Base-by-base conservation (phyloP, 768 basidiomycete species). In the Tricholoma bakamatsutake region DNA sequence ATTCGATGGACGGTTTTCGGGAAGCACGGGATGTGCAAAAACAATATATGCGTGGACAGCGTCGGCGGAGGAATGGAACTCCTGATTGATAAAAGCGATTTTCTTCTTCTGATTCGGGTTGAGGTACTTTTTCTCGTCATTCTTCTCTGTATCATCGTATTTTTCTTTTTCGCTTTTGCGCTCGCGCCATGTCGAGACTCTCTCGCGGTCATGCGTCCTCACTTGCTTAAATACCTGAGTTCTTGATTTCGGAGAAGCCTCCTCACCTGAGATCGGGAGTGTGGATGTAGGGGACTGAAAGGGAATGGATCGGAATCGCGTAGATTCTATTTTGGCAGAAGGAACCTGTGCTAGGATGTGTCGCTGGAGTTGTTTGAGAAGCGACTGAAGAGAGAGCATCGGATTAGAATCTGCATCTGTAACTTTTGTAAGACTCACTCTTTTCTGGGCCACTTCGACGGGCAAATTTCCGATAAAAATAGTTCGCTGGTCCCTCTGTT, bases 401-500 rank as follows among this genome's bases (percentile, higher is more conserved):
- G 57, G 52, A 46, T 56, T 21, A 60, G 17, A 15, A 35, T 37
- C 17, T 9, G 40, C 15, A 9, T 7, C 21, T 10, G 1, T 34
- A 5, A 6, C 8, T 47, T 52, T n/a, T n/a, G n/a, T 51, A 45
- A 13, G 6, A 72, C 82, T 42, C 59, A 94, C 95, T 71, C 84
- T 85, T 64, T 81, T 84, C 47, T 88, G 85, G 15, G 84, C 86
- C 17, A 90, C 81, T 7, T 89, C 85, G 1, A 88, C 73, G 0
- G 86, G 81, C 1, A 99, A 73, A 65, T 98, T 98, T 3, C 95
- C 95, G 12, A 99, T 74, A 69, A 99, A 99, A 47, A 98, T 76
- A 5, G 96, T 98, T 27, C 96, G 81, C 15, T 80, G 79, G 62
- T 97, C 85, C 48, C 88, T 80, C 57, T 80, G 83, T 54, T 82